These are phyloP conservation scores for Aspergillus fischeri DNA, from an alignment of 2,329 filamentous ascomycete species.

Conservation along the genomic window DNA sequence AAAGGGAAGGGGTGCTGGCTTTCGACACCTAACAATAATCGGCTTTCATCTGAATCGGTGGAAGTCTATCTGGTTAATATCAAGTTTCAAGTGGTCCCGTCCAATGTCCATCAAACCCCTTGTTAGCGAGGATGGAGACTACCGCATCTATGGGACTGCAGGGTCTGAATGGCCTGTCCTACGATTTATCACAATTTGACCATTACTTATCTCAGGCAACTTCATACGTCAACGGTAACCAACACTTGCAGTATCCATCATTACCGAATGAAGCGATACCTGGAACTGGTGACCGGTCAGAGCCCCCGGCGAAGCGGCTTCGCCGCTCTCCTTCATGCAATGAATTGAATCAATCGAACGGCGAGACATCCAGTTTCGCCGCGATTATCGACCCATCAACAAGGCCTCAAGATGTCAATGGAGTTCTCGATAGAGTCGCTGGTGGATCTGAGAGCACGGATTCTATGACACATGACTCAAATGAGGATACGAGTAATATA, in stretches of 20 bases:
- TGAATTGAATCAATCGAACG: neutral
- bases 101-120: neutral
- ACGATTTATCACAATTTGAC: constrained; percentile 7
- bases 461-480: constrained; percentile 11
- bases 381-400: constrained; percentile 2
- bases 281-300: constrained; percentile 1
- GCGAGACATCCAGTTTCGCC: neutral
- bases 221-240: constrained; percentile 2
- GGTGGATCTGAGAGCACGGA: constrained; percentile 15
- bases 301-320: constrained; percentile 18
- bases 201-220: constrained; percentile 12
- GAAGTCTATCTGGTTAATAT: neutral
- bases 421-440: constrained; percentile 4
- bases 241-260: constrained; percentile 1
- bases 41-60: neutral
- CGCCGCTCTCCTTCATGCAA: constrained; percentile 11
- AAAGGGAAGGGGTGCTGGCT: constrained; percentile 6
- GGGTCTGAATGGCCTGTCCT: constrained; percentile 7
- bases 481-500: constrained; percentile 18
- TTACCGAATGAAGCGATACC: constrained; percentile 2
- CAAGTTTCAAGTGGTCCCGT: neutral
- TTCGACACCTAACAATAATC: neutral
- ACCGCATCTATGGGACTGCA: constrained; percentile 18
- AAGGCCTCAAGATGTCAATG: constrained; percentile 1
- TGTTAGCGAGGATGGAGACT: constrained; percentile 21